Evolutionary conservation across 2,329 filamentous ascomycete genomes (phyloP).

Genomic region (Nothophaeocryptopus gaeumannii): DNA sequence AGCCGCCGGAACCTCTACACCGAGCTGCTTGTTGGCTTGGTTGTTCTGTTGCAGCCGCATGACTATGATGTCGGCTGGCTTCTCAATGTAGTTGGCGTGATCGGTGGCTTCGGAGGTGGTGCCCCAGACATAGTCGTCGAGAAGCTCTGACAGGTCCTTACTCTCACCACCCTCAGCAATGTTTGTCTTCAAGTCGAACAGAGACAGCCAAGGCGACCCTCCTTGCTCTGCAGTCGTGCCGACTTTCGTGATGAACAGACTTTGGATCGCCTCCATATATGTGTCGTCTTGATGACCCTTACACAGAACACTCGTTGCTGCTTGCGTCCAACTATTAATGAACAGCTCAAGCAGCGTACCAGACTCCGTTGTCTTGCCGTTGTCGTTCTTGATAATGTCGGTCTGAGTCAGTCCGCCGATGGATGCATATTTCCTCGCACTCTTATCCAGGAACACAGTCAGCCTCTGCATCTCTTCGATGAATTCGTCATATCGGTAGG

Average conservation of each 20-base stretch:
- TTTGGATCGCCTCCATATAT: neutral
- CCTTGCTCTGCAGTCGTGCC: conserved; percentile 25
- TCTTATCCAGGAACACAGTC: conserved; percentile 59
- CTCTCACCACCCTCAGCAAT: conserved; percentile 6
- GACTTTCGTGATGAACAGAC: conserved; percentile 29
- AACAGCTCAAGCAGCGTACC: conserved; percentile 23
- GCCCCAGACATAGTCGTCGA: conserved; percentile 34
- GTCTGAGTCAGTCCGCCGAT: conserved; percentile 46
- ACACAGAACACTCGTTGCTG: conserved; percentile 11
- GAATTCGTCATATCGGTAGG: conserved; percentile 44
- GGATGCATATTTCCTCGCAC: conserved; percentile 59
- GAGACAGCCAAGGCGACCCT: conserved; percentile 18
- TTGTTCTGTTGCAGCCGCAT: conserved; percentile 44
- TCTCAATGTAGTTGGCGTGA: conserved; percentile 38
- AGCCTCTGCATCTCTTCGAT: conserved; percentile 59
- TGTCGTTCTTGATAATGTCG: conserved; percentile 22
- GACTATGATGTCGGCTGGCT: conserved; percentile 55
- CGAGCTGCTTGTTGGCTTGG: conserved; percentile 34
- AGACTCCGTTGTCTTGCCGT: conserved; percentile 1
- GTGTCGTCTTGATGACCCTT: conserved; percentile 8
- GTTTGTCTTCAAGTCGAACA: conserved; percentile 20
- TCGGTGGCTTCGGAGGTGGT: conserved; percentile 25
- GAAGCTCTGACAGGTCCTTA: conserved; percentile 23
- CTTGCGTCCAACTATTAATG: conserved; percentile 25
- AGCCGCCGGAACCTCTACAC: conserved; percentile 52